Base-by-base conservation (phyloP, 2,329 filamentous ascomycete genomes). In the Fusarium odoratissimum region DNA sequence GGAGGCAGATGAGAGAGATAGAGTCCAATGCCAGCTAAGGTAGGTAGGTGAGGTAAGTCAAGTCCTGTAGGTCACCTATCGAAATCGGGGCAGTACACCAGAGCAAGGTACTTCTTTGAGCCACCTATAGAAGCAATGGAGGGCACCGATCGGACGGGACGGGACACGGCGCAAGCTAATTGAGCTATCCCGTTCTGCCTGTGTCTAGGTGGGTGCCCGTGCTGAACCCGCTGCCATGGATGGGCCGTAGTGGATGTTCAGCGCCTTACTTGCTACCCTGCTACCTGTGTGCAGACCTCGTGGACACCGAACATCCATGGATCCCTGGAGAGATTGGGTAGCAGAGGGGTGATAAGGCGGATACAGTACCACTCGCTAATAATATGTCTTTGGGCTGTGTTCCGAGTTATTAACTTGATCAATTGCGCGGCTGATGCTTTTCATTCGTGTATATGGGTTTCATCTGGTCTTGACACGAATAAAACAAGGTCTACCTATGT, bases 1-100 rank as follows among this genome's bases (percentile, higher is more conserved):
- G 48, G 60, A 59, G 38, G 48, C 69, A 61, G 69, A 66, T 67
- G 64, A 66, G 64, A 69, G 70, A 65, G 54, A 44, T 28, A 28
- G 31, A 28, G 33, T 69, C 46, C 33, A 55, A 56, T 56, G 49
- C 49, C 40, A 45, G 30, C 41, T 51, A 64, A 25, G 23, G 23
- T 25, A 52, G 41, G 41, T 23, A 46, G 60, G 60, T 51, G 51
- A 48, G 62, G 42, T 48, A 56, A 56, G 51, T 59, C 44, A 64
- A 49, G 59, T 51, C 48, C 31, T 51, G 44, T 52, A 59, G 25
- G 35, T 60, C n/a, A 42, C 35, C 52, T 72, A 51, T 69, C 54
- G 64, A 62, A 71, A 64, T 67, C 68, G 59, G 64, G 69, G 45
- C 52, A 60, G 69, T 62, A 60, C 64, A 66, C 31, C 44, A 52